Evolutionary conservation across 192 early-diverging fungal genomes (phyloP).

Genomic region (Irineochytrium annulatum): DNA sequence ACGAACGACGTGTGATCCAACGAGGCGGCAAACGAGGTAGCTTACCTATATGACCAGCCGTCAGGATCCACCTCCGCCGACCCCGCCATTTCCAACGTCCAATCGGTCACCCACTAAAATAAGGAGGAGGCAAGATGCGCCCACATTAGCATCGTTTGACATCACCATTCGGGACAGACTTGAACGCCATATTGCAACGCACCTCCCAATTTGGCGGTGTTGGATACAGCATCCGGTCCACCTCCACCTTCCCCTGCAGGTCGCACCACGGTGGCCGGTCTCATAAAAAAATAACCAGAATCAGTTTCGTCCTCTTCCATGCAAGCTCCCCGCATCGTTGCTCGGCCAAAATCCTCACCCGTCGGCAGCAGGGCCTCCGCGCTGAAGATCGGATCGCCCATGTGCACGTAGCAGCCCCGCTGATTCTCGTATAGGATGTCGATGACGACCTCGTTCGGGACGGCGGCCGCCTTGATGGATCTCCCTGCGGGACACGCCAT

Average conservation of each 20-base stretch:
- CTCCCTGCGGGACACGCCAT: too few relatives aligned
- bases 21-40: neutral
- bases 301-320: too few relatives aligned
- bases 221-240: slow-evolving; percentile 3
- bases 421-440: slow-evolving; percentile 2
- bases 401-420: neutral
- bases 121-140: neutral
- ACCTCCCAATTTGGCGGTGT: slow-evolving; percentile 9
- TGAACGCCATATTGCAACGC: neutral
- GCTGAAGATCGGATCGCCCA: neutral
- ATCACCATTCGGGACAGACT: too few relatives aligned
- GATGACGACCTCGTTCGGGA: too few relatives aligned
- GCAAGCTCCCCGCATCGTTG: too few relatives aligned
- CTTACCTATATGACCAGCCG: slow-evolving; percentile 1
- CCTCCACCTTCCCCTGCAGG: neutral
- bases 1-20: neutral
- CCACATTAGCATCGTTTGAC: too few relatives aligned
- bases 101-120: slow-evolving; percentile 2
- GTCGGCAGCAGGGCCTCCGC: slow-evolving; percentile 1
- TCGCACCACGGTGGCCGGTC: slow-evolving; percentile 1
- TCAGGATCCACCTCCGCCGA: neutral
- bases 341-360: too few relatives aligned
- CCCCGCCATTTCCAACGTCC: neutral
- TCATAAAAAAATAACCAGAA: slow-evolving; percentile 1
- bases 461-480: too few relatives aligned